These are phyloP conservation scores for Malus domestica DNA, from an alignment of 306 rosid genomes.

Conservation along the genomic window DNA sequence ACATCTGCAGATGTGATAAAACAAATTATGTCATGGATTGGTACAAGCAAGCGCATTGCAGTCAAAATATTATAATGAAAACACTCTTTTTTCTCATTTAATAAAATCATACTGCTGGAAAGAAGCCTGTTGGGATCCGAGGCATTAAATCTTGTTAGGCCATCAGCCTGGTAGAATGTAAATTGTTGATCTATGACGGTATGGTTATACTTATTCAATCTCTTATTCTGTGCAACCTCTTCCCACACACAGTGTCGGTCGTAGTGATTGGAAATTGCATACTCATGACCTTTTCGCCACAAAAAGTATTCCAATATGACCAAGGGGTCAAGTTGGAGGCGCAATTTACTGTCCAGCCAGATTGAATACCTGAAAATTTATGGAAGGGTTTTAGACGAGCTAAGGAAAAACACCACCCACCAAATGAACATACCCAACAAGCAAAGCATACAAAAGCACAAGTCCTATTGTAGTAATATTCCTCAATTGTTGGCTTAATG, in stretches of 20 bases:
- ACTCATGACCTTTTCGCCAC: slow-evolving; percentile 84
- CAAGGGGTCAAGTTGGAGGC: slow-evolving; percentile 83
- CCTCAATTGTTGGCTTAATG: not conserved
- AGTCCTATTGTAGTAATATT: not conserved
- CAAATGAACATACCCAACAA: not conserved
- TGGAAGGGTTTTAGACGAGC: not conserved
- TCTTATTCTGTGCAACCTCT: slow-evolving; percentile 72
- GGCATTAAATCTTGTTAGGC: slow-evolving; percentile 62
- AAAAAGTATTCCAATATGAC: slow-evolving; percentile 81
- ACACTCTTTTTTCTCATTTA: not conserved
- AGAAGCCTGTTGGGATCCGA: slow-evolving; percentile 74
- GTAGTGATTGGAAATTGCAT: slow-evolving; percentile 77
- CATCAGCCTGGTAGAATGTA: slow-evolving; percentile 65
- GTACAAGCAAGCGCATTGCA: slow-evolving; percentile 1
- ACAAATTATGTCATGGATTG: not conserved
- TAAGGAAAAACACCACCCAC: not conserved
- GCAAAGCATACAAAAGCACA: not conserved
- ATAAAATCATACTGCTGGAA: slow-evolving; percentile 64
- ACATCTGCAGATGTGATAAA: slow-evolving; percentile 50
- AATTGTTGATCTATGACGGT: slow-evolving; percentile 66
- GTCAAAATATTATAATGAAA: slow-evolving; percentile 2
- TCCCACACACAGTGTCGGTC: slow-evolving; percentile 85
- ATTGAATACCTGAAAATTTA: slow-evolving; percentile 65
- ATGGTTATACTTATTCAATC: slow-evolving; percentile 73
- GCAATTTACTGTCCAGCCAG: slow-evolving; percentile 95